Conservation (phyloP, 2,329 filamentous ascomycete genomes). For the Alternaria hordeiaustralica region DNA sequence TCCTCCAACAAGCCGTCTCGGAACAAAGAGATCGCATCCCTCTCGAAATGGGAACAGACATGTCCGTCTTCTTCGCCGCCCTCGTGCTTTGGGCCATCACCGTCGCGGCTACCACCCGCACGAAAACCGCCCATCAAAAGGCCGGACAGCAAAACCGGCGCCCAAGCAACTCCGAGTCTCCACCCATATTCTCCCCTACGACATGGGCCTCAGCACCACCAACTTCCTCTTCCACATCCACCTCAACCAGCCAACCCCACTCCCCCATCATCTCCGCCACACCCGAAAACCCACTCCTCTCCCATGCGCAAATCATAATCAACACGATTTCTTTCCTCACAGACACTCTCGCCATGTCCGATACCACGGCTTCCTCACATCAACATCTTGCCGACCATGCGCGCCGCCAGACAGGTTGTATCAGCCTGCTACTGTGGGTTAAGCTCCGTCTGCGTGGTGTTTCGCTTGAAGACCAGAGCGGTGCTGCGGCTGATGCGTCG, state of each 20-base stretch:
- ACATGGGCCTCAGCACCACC: slow-evolving; percentile 3
- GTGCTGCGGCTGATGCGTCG: slow-evolving; percentile 15
- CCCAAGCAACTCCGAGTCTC: slow-evolving; percentile 22
- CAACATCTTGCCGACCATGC: slow-evolving; percentile 28
- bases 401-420: slow-evolving; percentile 38
- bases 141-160: slow-evolving; percentile 5
- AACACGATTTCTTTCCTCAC: slow-evolving; percentile 35
- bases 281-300: slow-evolving; percentile 14
- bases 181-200: slow-evolving; percentile 8
- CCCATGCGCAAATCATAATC: slow-evolving; percentile 27
- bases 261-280: slow-evolving; percentile 23
- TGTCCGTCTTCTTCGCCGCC: slow-evolving; percentile 45
- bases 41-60: slow-evolving; percentile 39
- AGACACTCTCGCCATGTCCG: slow-evolving; percentile 23
- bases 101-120: slow-evolving; percentile 31
- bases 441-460: slow-evolving; percentile 38
- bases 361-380: slow-evolving; percentile 15
- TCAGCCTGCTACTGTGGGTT: slow-evolving; percentile 40
- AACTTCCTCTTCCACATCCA: neutral
- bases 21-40: slow-evolving; percentile 20
- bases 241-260: slow-evolving; percentile 3
- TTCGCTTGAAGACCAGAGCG: slow-evolving; percentile 21
- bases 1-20: slow-evolving; percentile 33
- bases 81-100: slow-evolving; percentile 47
- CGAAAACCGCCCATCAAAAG: slow-evolving; percentile 15